Conservation (phyloP, 2,329 filamentous ascomycete genomes). For the Hymenoscyphus infarciens region DNA sequence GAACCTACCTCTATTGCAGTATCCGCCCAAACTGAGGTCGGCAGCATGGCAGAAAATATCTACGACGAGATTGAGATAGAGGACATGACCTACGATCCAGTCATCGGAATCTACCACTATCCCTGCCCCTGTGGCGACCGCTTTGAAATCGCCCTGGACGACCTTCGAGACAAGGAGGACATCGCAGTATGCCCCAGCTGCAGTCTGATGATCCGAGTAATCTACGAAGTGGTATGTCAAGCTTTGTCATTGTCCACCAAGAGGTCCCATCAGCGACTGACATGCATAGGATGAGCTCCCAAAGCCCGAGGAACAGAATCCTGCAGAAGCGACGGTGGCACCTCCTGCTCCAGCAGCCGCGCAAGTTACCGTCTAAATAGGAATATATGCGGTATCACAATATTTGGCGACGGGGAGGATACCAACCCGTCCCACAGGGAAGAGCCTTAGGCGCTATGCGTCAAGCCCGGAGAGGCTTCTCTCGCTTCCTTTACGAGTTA, state of each 20-base stretch:
- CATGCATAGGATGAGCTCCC: constrained; percentile 47
- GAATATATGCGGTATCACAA: not conserved
- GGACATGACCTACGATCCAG: constrained; percentile 88
- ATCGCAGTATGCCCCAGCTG: constrained; percentile 98
- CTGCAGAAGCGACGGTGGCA: constrained; percentile 26
- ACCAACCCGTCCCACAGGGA: not conserved
- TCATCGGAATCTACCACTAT: constrained; percentile 86
- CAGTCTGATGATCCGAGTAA: constrained; percentile 92
- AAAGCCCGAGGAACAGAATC: constrained; percentile 36
- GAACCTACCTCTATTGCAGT: not conserved
- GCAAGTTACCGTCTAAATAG: not conserved
- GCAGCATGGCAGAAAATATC: constrained; percentile 59
- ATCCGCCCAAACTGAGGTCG: not conserved
- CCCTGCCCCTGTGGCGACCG: constrained; percentile 96
- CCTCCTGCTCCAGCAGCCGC: not conserved
- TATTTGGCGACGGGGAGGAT: not conserved
- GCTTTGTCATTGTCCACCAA: not conserved
- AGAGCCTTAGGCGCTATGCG: not conserved
- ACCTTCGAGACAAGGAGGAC: constrained; percentile 84
- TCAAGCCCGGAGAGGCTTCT: not conserved
- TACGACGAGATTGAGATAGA: constrained; percentile 99
- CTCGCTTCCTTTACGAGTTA: not conserved
- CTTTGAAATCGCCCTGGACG: constrained; percentile 84
- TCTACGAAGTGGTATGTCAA: constrained; percentile 73
- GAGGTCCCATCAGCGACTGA: constrained; percentile 14